Base-by-base conservation (phyloP, 139 green algal species). In the Astrephomene gubernaculifera region DNA sequence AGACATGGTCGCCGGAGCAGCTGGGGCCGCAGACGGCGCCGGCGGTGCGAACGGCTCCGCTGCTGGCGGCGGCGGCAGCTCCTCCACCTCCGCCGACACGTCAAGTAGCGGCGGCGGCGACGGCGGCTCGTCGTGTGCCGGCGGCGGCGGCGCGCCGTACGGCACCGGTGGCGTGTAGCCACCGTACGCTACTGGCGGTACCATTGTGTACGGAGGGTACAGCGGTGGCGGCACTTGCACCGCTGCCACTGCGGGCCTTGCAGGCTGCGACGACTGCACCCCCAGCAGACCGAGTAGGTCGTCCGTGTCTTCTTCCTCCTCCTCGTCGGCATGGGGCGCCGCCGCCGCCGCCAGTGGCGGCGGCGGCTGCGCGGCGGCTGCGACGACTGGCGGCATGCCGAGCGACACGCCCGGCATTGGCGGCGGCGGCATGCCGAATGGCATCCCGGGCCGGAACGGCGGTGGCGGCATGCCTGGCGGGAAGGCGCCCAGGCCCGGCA, bases 231-330 rank as follows among this genome's bases (percentile, higher is more conserved):
- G 19, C 57, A 29, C 19, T 6, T 65, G 57, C 22, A 22, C 24
- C 57, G 22, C 57, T 65, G 57, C 19, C 49, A 57, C 49, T 12
- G 49, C 49, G 14, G 49, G 49, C 49, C 49, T 57, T 12, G 49
- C 49, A n/a, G n/a, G n/a, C n/a, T n/a, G n/a, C n/a, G n/a, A n/a
- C n/a, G n/a, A n/a, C 49, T 17, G 12, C 57, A 70, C 63, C 8
- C 63, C 63, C 43, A 43, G 70, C 43, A 35, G 70, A 8, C n/a
- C 43, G 27, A 78, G 43, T 29, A 78, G 41, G 41, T 78, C 70
- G 22, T 78, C 25, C 27, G 70, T 78, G 5, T 78, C 70, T 12
- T 78, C 70, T 29, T 78, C 19, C 6, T 61, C 33, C 1, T 35
- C 39, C 39, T 53, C 68, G 6, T 38, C 68, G 22, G 6, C 68